Evolutionary conservation across 768 basidiomycete genomes (phyloP).

Genomic region (Podaxis mareebaensis): DNA sequence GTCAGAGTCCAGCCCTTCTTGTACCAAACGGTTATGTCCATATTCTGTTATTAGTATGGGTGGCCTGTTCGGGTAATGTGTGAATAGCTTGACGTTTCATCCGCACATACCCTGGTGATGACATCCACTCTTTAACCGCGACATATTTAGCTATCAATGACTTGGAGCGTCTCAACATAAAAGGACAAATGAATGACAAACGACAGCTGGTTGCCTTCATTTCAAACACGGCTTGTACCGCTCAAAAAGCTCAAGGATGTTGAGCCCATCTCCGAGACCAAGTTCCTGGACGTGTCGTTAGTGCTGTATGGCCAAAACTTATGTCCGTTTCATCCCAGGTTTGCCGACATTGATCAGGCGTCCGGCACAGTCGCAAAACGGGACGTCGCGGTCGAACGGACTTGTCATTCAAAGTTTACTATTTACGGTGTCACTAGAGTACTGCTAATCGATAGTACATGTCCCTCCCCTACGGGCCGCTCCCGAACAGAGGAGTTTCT

Average conservation of each 20-base stretch:
- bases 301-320: background rate
- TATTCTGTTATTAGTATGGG: slow-evolving; percentile 12
- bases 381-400: background rate
- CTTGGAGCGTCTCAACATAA: slow-evolving; percentile 1
- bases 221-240: background rate
- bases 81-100: slow-evolving; percentile 6
- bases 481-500: slow-evolving; percentile 41
- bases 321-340: slow-evolving; percentile 10
- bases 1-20: background rate
- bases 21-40: slow-evolving; percentile 6
- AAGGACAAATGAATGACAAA: slow-evolving; percentile 10
- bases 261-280: slow-evolving; percentile 8
- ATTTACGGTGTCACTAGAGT: background rate
- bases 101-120: background rate
- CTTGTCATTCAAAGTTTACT: background rate
- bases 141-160: slow-evolving; percentile 1
- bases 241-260: background rate
- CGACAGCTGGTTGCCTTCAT: slow-evolving; percentile 2
- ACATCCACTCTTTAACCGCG: slow-evolving; percentile 3
- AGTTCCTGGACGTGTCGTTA: background rate
- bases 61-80: slow-evolving; percentile 12
- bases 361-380: background rate
- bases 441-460: slow-evolving; percentile 21
- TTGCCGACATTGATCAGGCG: background rate
- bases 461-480: slow-evolving; percentile 70